Percentiles rank a stretch among this genome's conserved stretches.
These are phyloP conservation scores for Globisporangium spinosum DNA, from an alignment of 352 stramenopile species.

Conservation along the genomic window DNA sequence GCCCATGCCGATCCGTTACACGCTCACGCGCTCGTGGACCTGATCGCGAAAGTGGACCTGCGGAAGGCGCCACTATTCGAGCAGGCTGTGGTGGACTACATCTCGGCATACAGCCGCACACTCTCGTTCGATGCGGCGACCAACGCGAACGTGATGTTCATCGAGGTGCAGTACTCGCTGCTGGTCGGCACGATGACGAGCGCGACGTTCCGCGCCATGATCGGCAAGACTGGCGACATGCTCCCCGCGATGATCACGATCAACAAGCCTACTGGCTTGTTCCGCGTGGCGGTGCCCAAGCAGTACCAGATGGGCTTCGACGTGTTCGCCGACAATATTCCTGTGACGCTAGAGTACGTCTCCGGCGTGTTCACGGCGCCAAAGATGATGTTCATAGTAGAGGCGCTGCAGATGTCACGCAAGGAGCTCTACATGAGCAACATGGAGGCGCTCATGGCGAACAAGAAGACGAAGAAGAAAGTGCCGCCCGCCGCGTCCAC, in stretches of 20 bases:
- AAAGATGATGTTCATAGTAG: conserved; percentile 21
- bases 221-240: conserved; percentile 29
- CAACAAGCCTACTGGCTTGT: conserved; percentile 15
- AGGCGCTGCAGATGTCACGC: conserved; percentile 14
- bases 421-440: conserved; percentile 16
- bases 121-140: conserved; percentile 22
- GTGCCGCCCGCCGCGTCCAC: conserved; percentile 16
- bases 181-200: conserved; percentile 23
- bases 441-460: conserved; percentile 23
- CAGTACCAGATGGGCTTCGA: conserved; percentile 26
- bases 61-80: conserved; percentile 22
- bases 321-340: conserved; percentile 20
- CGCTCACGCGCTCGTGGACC: conserved; percentile 22
- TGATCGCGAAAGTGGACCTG: conserved; percentile 21
- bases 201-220: conserved; percentile 30
- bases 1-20: conserved; percentile 27
- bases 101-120: conserved; percentile 24
- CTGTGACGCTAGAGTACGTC: conserved; percentile 27
- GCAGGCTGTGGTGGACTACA: conserved; percentile 25
- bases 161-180: conserved; percentile 29
- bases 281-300: conserved; percentile 21
- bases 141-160: conserved; percentile 15
- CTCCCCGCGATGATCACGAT: conserved; percentile 15
- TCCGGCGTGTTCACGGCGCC: conserved; percentile 21
- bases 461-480: conserved; percentile 26